These are phyloP conservation scores for Coffea eugenioides DNA, from an alignment of 257 asterid species.

Conservation along the genomic window DNA sequence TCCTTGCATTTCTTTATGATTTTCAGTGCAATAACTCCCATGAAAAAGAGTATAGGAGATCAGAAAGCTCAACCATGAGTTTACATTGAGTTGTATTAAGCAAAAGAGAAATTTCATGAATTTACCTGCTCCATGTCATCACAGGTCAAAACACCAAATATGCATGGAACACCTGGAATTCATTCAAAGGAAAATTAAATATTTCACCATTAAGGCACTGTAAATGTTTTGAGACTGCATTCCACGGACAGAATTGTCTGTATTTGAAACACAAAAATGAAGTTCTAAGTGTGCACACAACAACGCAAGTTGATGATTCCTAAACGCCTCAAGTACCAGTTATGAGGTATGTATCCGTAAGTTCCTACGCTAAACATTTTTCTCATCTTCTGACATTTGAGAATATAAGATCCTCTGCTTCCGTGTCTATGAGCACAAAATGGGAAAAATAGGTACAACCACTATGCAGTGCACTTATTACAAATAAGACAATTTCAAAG, in stretches of 20 bases:
- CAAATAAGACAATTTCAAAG: neutral
- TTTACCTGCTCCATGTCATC: conserved; percentile 91
- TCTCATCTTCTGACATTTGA: neutral
- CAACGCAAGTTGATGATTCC: neutral
- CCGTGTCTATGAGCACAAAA: neutral
- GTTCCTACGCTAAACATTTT: neutral
- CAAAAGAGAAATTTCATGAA: neutral
- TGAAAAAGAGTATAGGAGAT: too few species aligned
- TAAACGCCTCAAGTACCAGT: too few species aligned
- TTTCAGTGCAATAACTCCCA: too few species aligned
- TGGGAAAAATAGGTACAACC: neutral
- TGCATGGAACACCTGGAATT: conserved; percentile 86
- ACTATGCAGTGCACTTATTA: neutral
- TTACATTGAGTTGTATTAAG: too few species aligned
- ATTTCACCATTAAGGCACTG: too few species aligned
- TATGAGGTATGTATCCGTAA: neutral
- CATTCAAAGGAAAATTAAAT: neutral
- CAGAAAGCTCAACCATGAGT: too few species aligned
- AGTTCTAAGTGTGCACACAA: neutral
- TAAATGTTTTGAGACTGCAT: neutral
- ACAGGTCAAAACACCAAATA: conserved; percentile 24
- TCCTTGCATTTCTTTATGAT: too few species aligned
- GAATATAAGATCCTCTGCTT: neutral
- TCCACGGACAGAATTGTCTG: neutral
- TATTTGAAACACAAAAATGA: neutral